phyloP scores from a whole-genome alignment of 2,329 filamentous ascomycete genomes.

The Trichoderma hamatum region DNA sequence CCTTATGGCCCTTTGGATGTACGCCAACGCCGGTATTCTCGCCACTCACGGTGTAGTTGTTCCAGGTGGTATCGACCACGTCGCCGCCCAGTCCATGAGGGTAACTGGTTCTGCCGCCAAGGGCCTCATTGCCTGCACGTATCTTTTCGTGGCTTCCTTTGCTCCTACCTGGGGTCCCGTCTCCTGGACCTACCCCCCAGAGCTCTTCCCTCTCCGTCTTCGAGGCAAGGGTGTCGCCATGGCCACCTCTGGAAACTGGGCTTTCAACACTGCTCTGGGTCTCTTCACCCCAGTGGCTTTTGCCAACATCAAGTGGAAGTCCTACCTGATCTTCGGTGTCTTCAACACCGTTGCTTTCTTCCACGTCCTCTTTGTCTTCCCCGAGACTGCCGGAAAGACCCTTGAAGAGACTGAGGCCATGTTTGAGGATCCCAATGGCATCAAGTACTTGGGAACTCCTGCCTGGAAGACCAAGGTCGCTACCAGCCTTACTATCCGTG shows the following conservation, averaged over 20 bases:
- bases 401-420: slow-evolving; percentile 57
- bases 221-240: slow-evolving; percentile 58
- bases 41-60: slow-evolving; percentile 49
- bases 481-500: slow-evolving; percentile 30
- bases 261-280: slow-evolving; percentile 43
- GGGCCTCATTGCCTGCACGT: slow-evolving; percentile 68
- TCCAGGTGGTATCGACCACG: slow-evolving; percentile 50
- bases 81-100: slow-evolving; percentile 53
- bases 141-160: slow-evolving; percentile 60
- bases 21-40: slow-evolving; percentile 57
- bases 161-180: slow-evolving; percentile 54
- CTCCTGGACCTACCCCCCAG: slow-evolving; percentile 61
- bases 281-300: slow-evolving; percentile 36
- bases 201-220: slow-evolving; percentile 53
- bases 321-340: slow-evolving; percentile 51
- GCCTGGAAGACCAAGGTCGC: slow-evolving; percentile 39
- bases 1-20: slow-evolving; percentile 66
- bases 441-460: slow-evolving; percentile 38
- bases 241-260: slow-evolving; percentile 50
- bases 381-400: slow-evolving; percentile 59
- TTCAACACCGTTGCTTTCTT: slow-evolving; percentile 55
- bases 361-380: slow-evolving; percentile 59
- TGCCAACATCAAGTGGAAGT: slow-evolving; percentile 38
- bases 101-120: slow-evolving; percentile 52
- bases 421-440: slow-evolving; percentile 46